Evolutionary conservation across 306 rosid genomes (phyloP).

Genomic region (Cicer yamashitae): DNA sequence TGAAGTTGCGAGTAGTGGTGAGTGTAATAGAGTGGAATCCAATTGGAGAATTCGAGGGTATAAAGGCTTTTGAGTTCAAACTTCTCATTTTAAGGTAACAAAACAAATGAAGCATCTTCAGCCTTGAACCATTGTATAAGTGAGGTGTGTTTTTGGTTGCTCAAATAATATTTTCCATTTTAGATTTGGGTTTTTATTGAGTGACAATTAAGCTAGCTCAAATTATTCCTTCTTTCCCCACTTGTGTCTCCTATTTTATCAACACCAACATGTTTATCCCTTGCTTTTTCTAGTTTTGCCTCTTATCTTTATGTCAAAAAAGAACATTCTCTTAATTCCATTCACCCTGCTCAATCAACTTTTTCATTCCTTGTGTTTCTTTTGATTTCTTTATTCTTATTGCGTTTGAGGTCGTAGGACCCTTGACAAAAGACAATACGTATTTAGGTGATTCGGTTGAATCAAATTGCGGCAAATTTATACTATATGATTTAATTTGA

Average conservation of each 20-base stretch:
- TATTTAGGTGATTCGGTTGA: slow-evolving; percentile 37
- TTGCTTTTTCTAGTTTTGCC: slow-evolving; percentile 38
- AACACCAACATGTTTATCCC: slow-evolving; percentile 27
- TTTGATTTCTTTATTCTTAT: slow-evolving; percentile 41
- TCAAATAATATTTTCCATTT: slow-evolving; percentile 26
- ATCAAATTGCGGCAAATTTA: slow-evolving; percentile 35
- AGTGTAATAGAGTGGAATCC: too few species aligned
- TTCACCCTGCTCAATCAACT: slow-evolving; percentile 36
- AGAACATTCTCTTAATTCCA: background rate
- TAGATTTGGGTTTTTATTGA: slow-evolving; percentile 17
- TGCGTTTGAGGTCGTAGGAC: slow-evolving; percentile 40
- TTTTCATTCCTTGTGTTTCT: slow-evolving; percentile 40
- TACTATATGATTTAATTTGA: slow-evolving; percentile 24
- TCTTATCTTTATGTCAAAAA: slow-evolving; percentile 20
- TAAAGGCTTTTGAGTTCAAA: too few species aligned
- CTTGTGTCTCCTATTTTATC: slow-evolving; percentile 43
- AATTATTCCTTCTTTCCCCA: slow-evolving; percentile 43
- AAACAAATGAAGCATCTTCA: too few species aligned
- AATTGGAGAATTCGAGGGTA: too few species aligned
- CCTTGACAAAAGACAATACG: slow-evolving; percentile 19
- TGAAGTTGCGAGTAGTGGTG: too few species aligned
- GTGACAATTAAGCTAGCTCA: slow-evolving; percentile 45
- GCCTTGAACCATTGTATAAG: too few species aligned
- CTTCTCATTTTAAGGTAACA: too few species aligned
- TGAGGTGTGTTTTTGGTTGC: background rate